Evolutionary conservation across 2,329 filamentous ascomycete species (phyloP).

Genomic region (Ophiostoma ips): DNA sequence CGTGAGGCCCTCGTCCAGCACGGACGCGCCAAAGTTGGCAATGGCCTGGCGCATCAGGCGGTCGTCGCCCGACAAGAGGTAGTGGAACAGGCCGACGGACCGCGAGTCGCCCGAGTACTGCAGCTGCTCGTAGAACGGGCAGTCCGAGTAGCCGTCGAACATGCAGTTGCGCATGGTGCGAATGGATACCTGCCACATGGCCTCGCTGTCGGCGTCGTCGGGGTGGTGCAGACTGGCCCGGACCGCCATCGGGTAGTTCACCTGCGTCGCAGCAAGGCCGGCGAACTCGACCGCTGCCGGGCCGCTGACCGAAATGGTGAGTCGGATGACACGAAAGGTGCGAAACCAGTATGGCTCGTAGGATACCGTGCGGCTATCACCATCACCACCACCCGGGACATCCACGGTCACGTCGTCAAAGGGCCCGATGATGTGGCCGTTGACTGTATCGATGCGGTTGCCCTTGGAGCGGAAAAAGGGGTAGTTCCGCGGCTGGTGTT

Average conservation of each 20-base stretch:
- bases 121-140: slow-evolving; percentile 23
- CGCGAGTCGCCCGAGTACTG: slow-evolving; percentile 19
- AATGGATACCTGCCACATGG: slow-evolving; percentile 18
- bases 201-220: slow-evolving; percentile 5
- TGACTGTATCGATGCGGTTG: slow-evolving; percentile 21
- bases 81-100: slow-evolving; percentile 20
- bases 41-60: slow-evolving; percentile 21
- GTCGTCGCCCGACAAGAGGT: slow-evolving; percentile 20
- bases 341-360: slow-evolving; percentile 29
- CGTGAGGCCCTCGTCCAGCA: slow-evolving; percentile 20
- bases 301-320: slow-evolving; percentile 18
- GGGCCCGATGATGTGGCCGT: slow-evolving; percentile 20
- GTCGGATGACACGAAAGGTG: slow-evolving; percentile 23
- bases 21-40: slow-evolving; percentile 16
- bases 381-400: slow-evolving; percentile 4
- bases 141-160: slow-evolving; percentile 23
- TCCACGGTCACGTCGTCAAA: slow-evolving; percentile 22
- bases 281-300: slow-evolving; percentile 12
- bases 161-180: slow-evolving; percentile 23
- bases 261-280: slow-evolving; percentile 19
- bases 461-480: slow-evolving; percentile 26
- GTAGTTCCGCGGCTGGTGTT: slow-evolving; percentile 21
- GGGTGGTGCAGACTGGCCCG: slow-evolving; percentile 16
- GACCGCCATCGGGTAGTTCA: slow-evolving; percentile 24
- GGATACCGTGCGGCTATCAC: slow-evolving; percentile 1